Percentiles rank a stretch among this genome's conserved stretches.
Evolutionary conservation across 306 rosid species (phyloP).

Genomic region (Rubus idaeus): DNA sequence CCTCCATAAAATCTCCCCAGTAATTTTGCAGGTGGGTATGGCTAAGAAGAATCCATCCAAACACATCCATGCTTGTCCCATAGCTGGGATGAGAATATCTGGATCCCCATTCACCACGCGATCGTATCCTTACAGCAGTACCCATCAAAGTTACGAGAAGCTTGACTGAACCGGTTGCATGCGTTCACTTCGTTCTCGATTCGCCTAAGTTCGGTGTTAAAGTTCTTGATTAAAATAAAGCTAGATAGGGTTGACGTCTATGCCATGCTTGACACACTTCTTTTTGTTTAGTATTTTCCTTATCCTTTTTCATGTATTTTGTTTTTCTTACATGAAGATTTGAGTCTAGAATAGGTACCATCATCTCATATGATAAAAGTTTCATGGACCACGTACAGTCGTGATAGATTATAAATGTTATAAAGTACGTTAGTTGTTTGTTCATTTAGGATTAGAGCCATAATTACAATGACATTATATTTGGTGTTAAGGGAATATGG

Average conservation of each 20-base stretch:
- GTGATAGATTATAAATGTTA: neutral
- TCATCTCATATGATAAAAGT: neutral
- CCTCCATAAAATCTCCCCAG: constrained; percentile 26
- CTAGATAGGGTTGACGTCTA: no score
- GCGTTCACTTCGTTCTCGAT: no score
- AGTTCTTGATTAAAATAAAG: no score
- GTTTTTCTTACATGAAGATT: neutral
- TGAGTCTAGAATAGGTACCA: neutral
- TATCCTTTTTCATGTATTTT: neutral
- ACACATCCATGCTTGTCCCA: constrained; percentile 37
- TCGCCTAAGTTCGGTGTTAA: no score
- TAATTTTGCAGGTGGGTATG: constrained; percentile 33
- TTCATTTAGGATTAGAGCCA: neutral
- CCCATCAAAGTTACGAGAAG: no score
- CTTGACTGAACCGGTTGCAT: no score
- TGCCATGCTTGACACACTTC: neutral
- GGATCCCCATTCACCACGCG: neutral
- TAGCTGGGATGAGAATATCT: constrained; percentile 19
- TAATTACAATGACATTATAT: neutral
- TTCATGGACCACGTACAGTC: neutral
- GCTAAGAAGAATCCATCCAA: constrained; percentile 45
- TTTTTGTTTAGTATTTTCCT: neutral
- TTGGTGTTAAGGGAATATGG: neutral
- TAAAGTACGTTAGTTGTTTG: neutral
- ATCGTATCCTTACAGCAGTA: neutral